Evolutionary conservation across 345 rosid species (phyloP).

Genomic region (Sonneratia caseolaris): DNA sequence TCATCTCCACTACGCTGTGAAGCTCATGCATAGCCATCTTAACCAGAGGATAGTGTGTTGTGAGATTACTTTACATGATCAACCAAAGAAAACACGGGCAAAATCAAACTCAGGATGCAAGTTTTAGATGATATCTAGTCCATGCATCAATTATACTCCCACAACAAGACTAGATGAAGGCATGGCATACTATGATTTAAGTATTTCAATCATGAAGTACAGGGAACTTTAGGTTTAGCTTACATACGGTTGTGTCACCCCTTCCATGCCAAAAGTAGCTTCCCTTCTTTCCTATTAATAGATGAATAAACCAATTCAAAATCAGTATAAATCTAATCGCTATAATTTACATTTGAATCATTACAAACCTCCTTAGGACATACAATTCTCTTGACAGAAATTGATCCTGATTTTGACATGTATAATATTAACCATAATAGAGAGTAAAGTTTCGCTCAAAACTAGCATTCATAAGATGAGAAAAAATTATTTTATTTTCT

Average conservation of each 20-base stretch:
- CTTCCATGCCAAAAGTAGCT: constrained; percentile 95
- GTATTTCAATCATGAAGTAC: constrained; percentile 7
- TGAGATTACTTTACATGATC: constrained; percentile 3
- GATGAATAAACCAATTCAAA: not conserved
- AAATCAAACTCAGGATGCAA: not conserved
- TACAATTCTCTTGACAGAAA: not conserved
- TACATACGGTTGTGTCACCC: constrained; percentile 40
- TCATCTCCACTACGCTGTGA: constrained; percentile 87
- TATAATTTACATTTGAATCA: not conserved
- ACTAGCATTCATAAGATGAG: not conserved
- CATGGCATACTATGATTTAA: not conserved
- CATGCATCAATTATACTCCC: not conserved
- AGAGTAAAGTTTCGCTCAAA: not conserved
- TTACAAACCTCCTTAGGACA: not conserved
- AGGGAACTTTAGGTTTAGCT: constrained; percentile 75
- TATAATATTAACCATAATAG: not conserved
- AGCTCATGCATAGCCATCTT: constrained; percentile 92
- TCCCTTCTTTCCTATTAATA: constrained; percentile 48
- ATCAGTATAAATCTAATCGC: not conserved
- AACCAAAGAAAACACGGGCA: not conserved
- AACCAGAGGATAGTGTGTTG: constrained; percentile 68
- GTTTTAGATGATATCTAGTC: not conserved
- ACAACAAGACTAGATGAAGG: not conserved
- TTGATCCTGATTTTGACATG: not conserved
- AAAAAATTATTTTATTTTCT: not conserved